phyloP scores from a whole-genome alignment of 352 stramenopile species.

The Phytophthora fragariaefolia region DNA sequence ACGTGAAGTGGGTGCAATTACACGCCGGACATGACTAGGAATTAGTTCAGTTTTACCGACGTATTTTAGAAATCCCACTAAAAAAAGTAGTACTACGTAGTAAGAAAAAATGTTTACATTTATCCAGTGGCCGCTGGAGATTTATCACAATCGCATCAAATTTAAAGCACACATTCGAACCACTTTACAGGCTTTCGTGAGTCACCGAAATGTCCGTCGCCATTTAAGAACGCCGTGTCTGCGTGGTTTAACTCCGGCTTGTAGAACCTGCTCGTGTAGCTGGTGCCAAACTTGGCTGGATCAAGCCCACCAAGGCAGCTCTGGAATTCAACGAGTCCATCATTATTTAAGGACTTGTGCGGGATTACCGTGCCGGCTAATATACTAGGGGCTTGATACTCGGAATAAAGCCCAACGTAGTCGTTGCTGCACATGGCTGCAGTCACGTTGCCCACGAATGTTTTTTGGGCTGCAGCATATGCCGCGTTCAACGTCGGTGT shows the following conservation, averaged over 20 bases:
- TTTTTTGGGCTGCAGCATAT: conserved; percentile 30
- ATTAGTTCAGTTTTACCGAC: too few relatives aligned
- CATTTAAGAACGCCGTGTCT: conserved; percentile 41
- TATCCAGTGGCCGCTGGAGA: too few relatives aligned
- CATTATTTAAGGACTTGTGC: conserved; percentile 27
- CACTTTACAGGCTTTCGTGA: conserved; percentile 22
- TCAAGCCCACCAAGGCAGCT: conserved; percentile 15
- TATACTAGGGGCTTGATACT: conserved; percentile 21
- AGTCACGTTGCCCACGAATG: conserved; percentile 28
- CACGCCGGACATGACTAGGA: too few relatives aligned
- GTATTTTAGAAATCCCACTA: too few relatives aligned
- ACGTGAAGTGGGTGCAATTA: too few relatives aligned
- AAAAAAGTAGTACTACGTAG: too few relatives aligned
- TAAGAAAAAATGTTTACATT: too few relatives aligned
- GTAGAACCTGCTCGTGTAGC: conserved; percentile 35
- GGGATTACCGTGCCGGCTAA: conserved; percentile 16
- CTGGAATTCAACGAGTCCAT: conserved; percentile 22
- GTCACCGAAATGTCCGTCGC: conserved; percentile 35
- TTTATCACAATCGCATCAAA: background rate
- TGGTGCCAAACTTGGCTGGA: conserved; percentile 27
- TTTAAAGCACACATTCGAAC: background rate
- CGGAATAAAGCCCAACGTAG: conserved; percentile 36
- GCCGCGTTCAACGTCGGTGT: conserved; percentile 16
- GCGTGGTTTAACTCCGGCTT: conserved; percentile 40
- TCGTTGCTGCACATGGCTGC: conserved; percentile 42